A percentile compares a stretch with the other conserved stretches of the same genome.
Conservation (phyloP, 352 stramenopile genomes). For the Peronospora belbahrii region DNA sequence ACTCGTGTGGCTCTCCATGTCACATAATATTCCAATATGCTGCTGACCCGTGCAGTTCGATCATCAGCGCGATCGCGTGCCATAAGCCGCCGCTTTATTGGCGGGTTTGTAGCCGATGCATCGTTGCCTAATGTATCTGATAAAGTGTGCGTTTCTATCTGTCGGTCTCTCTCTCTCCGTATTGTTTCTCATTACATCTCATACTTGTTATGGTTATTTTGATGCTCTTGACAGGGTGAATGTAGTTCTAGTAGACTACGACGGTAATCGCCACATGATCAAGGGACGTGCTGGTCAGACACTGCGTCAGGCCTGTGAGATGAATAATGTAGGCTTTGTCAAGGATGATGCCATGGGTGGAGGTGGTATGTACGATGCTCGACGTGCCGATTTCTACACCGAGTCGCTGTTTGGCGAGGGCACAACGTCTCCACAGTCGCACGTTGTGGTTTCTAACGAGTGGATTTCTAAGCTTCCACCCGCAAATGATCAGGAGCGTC, state of each 20-base stretch:
- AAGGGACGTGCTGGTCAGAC: conserved; percentile 77
- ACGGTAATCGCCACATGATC: conserved; percentile 81
- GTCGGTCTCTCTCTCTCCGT: conserved; percentile 4
- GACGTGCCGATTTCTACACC: conserved; percentile 74
- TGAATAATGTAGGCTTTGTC: conserved; percentile 62
- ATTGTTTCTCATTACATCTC: too few species aligned
- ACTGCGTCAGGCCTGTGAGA: conserved; percentile 74
- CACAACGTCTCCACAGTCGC: conserved; percentile 70
- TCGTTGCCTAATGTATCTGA: conserved; percentile 41
- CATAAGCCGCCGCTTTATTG: conserved; percentile 42
- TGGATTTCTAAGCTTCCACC: conserved; percentile 73
- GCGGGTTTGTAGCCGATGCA: conserved; percentile 36
- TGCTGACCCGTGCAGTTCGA: conserved; percentile 35
- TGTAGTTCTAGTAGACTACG: conserved; percentile 80
- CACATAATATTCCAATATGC: conserved; percentile 26
- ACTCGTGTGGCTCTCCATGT: conserved; percentile 12
- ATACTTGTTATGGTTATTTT: too few species aligned
- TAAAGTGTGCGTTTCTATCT: conserved; percentile 45
- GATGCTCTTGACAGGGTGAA: conserved; percentile 47
- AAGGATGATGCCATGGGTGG: conserved; percentile 85
- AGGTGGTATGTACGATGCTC: conserved; percentile 55
- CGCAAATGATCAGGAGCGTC: conserved; percentile 63
- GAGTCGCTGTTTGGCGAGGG: conserved; percentile 86
- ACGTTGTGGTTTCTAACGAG: conserved; percentile 85
- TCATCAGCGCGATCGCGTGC: conserved; percentile 24